Percentiles rank a stretch among this genome's conserved stretches.
Conservation (phyloP, 352 stramenopile species). For the Phytophthora tentaculata region DNA sequence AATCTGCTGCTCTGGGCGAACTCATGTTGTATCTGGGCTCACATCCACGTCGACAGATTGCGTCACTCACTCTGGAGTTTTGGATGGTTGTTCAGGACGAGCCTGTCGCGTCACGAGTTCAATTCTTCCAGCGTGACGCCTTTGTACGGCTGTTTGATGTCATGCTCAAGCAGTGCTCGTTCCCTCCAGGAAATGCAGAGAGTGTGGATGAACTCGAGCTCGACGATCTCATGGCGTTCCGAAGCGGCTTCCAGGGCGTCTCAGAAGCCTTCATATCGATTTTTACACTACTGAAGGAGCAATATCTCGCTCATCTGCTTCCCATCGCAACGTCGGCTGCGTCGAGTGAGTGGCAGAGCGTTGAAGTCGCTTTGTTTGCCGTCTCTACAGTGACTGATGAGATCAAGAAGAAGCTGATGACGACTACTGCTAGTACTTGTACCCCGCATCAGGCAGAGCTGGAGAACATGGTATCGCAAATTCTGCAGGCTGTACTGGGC, state of each 20-base stretch:
- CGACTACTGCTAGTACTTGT: slow-evolving; percentile 18
- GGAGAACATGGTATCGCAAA: slow-evolving; percentile 52
- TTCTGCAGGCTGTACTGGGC: slow-evolving; percentile 50
- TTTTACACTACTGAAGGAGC: slow-evolving; percentile 60
- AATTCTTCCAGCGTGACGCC: slow-evolving; percentile 63
- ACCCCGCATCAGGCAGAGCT: slow-evolving; percentile 36
- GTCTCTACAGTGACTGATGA: slow-evolving; percentile 64
- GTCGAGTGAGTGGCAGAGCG: slow-evolving; percentile 48
- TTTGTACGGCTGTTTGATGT: slow-evolving; percentile 66
- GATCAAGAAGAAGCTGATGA: slow-evolving; percentile 55
- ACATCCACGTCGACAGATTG: slow-evolving; percentile 73
- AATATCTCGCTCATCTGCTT: slow-evolving; percentile 53
- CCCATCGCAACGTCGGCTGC: slow-evolving; percentile 30
- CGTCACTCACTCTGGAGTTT: slow-evolving; percentile 77
- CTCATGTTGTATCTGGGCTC: slow-evolving; percentile 65
- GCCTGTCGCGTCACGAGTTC: slow-evolving; percentile 55
- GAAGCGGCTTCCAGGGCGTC: slow-evolving; percentile 65
- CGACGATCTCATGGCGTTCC: slow-evolving; percentile 66
- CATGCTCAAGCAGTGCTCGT: slow-evolving; percentile 65
- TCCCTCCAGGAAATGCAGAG: slow-evolving; percentile 39
- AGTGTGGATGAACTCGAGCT: slow-evolving; percentile 69
- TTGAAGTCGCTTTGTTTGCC: slow-evolving; percentile 68
- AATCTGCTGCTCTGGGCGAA: slow-evolving; percentile 51
- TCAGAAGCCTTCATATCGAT: slow-evolving; percentile 59
- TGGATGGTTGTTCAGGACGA: slow-evolving; percentile 77